Evolutionary conservation across 2,329 filamentous ascomycete genomes (phyloP), one percentile per base, ranked within the genome.

Genomic region (Colletotrichum chlorophyti): DNA sequence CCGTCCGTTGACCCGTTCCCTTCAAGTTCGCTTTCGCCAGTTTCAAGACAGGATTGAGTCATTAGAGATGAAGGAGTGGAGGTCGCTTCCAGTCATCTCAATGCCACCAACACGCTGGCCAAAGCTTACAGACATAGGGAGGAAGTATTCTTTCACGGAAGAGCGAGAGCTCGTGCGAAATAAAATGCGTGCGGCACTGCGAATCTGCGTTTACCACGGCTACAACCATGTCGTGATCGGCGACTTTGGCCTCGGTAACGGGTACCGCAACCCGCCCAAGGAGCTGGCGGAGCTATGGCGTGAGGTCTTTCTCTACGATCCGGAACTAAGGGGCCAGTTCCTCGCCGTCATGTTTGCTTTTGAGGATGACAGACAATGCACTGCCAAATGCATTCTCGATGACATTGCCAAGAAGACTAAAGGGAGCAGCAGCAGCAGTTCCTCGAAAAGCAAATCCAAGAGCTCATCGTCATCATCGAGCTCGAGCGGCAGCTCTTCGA

Each of bases 81-180:
- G 74, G 64, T 78, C 83, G 41, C 74, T 91, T 26, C 88, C 89
- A 9, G 87, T 93, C n/a, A 83, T 92, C 53, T 91, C 88, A 2
- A 86, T 92, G 17, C 83, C 88, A 19, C 89, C 90, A 9, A 85
- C 88, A 7, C 83, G 88, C 21, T 85, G 89, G 74, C 90, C 90
- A 15, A 92, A 91, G 72, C 81, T 93, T 34, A 87, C 87, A 65
- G 83, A 86, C 58, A 79, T 80, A 45, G 87, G 86, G n/a, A 79
- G 79, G 60, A 84, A 84, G 62, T 93, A 91, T 72, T 89, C 88
- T 0, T 93, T 93, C 71, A 78, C 80, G 4, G 80, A 87, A 65
- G 90, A 93, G 73, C 83, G 83, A 60, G 85, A 90, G 63, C 80
- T 91, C 70, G 89, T 91, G 74, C 82, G 81, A 66, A 86, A 89